phyloP scores from a whole-genome alignment of 202 grass and related monocot genomes.

The Saccharum hybrid region DNA sequence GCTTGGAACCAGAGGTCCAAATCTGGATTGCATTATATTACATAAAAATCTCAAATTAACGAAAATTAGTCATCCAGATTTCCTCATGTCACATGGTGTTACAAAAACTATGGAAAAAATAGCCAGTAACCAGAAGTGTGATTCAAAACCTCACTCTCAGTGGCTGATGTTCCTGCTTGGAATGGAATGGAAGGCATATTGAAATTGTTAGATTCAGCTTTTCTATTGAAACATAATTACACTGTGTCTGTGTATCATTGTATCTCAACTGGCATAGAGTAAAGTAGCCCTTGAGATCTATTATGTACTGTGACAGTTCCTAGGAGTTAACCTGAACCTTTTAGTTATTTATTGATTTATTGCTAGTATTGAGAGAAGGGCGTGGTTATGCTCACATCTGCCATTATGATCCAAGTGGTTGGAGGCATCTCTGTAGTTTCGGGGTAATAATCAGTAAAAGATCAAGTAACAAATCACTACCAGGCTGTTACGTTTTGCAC shows the following conservation, averaged over 20 bases:
- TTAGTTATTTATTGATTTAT: not conserved
- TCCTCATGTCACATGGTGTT: not conserved
- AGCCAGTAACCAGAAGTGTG: not conserved
- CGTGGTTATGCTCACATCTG: not conserved
- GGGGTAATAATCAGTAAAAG: not conserved
- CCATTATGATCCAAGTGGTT: not conserved
- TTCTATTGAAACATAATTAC: not conserved
- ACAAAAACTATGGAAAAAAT: not conserved
- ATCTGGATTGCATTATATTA: constrained; percentile 9
- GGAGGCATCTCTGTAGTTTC: not conserved
- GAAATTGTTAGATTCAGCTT: constrained; percentile 13
- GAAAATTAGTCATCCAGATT: not conserved
- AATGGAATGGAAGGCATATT: constrained; percentile 15
- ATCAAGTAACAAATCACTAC: not conserved
- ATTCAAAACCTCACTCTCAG: constrained; percentile 17
- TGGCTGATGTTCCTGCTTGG: constrained; percentile 23
- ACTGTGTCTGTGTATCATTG: not conserved
- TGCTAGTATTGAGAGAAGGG: not conserved
- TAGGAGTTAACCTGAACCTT: not conserved
- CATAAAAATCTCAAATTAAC: not conserved
- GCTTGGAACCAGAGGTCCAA: not conserved
- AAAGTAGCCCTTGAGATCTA: not conserved
- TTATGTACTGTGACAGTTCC: not conserved
- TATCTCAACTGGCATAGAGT: not conserved
- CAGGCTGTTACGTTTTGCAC: not conserved